Evolutionary conservation across 1,139 yeast species (phyloP).

Genomic region (Pichia sp.): DNA sequence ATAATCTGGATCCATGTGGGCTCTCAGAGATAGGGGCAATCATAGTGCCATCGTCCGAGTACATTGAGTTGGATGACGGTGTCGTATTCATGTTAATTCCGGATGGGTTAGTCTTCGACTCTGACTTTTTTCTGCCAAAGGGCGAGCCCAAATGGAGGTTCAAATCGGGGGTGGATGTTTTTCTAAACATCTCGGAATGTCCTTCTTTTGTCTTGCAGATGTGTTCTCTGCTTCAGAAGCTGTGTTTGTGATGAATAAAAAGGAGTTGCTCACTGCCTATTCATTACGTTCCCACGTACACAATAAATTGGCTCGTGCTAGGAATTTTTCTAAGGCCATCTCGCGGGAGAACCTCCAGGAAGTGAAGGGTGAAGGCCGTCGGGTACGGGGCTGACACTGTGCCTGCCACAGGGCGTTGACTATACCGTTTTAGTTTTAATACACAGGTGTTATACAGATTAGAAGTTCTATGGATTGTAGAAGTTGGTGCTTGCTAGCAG

Average conservation of each 20-base stretch:
- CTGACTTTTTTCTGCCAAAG: constrained; percentile 9
- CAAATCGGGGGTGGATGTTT: constrained; percentile 13
- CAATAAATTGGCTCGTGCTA: too few species aligned
- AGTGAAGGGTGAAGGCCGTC: too few species aligned
- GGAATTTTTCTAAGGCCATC: too few species aligned
- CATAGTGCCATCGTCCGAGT: background rate
- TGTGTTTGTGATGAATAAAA: too few species aligned
- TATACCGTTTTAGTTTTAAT: too few species aligned
- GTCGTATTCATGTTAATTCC: background rate
- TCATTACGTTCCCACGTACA: too few species aligned
- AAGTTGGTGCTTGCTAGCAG: constrained; percentile 77
- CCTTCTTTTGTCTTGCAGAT: too few species aligned
- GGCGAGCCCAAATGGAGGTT: constrained; percentile 12
- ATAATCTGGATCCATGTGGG: background rate
- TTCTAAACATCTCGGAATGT: constrained; percentile 13
- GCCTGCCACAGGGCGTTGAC: too few species aligned
- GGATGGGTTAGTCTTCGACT: constrained; percentile 2
- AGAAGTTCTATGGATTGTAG: constrained; percentile 28
- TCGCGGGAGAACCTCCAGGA: too few species aligned
- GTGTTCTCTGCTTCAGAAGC: too few species aligned
- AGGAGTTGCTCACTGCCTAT: too few species aligned
- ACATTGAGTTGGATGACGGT: background rate
- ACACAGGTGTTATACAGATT: constrained; percentile 11
- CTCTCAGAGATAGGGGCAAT: background rate
- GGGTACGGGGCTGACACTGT: too few species aligned